A percentile compares a stretch with the other conserved stretches of the same genome.
Conservation (phyloP, 306 rosid species). For the Malus sieversii region DNA sequence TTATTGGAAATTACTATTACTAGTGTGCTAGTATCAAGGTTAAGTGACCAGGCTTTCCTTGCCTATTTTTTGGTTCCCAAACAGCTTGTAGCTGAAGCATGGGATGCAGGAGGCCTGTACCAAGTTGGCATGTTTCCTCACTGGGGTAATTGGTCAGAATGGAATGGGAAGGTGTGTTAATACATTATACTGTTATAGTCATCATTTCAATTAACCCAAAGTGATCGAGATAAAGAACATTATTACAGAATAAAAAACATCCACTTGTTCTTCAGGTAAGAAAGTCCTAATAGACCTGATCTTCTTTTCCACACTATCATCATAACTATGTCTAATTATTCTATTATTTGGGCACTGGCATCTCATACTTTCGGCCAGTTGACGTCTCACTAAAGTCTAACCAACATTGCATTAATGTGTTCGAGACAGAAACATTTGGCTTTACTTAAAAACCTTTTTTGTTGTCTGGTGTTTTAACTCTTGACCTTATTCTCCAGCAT, state of each 20-base stretch:
- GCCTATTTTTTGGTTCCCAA: constrained; percentile 13
- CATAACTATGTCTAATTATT: neutral
- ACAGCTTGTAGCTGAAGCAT: constrained; percentile 96
- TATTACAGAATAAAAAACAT: neutral
- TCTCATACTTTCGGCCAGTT: neutral
- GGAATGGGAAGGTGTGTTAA: constrained; percentile 94
- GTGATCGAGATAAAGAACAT: neutral
- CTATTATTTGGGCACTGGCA: neutral
- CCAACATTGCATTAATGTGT: neutral
- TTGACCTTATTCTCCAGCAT: neutral
- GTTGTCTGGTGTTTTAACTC: neutral
- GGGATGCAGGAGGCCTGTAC: constrained; percentile 97
- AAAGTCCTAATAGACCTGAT: neutral
- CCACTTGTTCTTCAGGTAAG: neutral
- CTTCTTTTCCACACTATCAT: neutral
- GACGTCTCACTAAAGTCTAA: neutral
- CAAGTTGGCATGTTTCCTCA: constrained; percentile 96
- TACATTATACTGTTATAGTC: constrained; percentile 10
- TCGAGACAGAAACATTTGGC: neutral
- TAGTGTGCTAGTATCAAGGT: neutral
- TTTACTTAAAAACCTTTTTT: neutral
- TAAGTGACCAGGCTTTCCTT: constrained; percentile 8
- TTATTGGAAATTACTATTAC: neutral
- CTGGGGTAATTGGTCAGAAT: constrained; percentile 97
- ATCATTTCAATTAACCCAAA: neutral